Evolutionary conservation across 352 stramenopile genomes (phyloP).

Genomic region (Globisporangium rhizosaccharum): DNA sequence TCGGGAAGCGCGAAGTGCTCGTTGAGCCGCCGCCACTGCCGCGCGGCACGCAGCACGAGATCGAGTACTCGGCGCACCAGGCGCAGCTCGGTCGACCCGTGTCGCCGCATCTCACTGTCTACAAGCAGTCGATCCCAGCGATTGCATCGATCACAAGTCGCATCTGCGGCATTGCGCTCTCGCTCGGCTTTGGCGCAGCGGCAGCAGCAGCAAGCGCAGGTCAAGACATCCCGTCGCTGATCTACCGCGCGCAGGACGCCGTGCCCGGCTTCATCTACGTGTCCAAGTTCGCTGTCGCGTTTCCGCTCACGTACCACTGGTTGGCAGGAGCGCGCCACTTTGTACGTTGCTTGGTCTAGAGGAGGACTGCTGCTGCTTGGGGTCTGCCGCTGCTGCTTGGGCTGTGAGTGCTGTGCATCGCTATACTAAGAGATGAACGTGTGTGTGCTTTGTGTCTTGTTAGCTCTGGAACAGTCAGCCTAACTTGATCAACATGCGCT

Average conservation of each 20-base stretch:
- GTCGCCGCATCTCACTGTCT: constrained; percentile 91
- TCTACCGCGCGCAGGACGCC: constrained; percentile 39
- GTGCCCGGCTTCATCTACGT: constrained; percentile 31
- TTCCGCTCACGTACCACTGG: constrained; percentile 90
- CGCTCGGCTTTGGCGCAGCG: constrained; percentile 58
- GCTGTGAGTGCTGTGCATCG: neutral
- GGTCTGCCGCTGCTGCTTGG: constrained; percentile 1
- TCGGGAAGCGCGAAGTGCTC: neutral
- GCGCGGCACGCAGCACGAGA: neutral
- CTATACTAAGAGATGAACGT: neutral
- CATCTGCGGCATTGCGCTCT: constrained; percentile 76
- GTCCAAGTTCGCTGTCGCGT: constrained; percentile 87
- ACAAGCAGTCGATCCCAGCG: constrained; percentile 85
- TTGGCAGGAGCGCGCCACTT: constrained; percentile 75
- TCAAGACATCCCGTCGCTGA: constrained; percentile 50
- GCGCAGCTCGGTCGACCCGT: constrained; percentile 75
- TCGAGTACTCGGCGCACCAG: constrained; percentile 69
- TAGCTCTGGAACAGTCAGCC: constrained; percentile 77
- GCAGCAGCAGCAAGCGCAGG: constrained; percentile 51
- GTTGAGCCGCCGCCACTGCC: neutral
- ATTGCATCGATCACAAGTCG: constrained; percentile 90
- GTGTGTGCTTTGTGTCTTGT: neutral
- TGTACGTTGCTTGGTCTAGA: constrained; percentile 1
- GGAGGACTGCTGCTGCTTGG: too few species aligned
- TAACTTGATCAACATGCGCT: constrained; percentile 37